Percentiles rank a stretch among this genome's conserved stretches.
Conservation (phyloP, 305 asterid species). For the Plantago lanceolata region DNA sequence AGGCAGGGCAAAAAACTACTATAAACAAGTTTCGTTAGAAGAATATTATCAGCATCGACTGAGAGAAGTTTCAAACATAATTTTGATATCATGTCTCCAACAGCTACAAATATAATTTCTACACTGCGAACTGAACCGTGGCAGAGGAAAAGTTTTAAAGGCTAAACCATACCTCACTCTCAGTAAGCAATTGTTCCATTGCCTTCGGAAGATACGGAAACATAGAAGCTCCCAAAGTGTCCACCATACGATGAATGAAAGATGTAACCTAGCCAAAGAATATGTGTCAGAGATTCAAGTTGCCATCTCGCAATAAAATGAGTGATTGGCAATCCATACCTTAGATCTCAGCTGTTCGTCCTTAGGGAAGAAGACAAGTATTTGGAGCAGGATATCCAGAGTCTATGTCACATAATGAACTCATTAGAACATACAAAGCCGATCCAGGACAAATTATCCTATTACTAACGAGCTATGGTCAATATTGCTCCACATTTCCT, state of each 20-base stretch:
- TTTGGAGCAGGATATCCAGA: constrained; percentile 74
- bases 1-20: not conserved
- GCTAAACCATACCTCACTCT: constrained; percentile 68
- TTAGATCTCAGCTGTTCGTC: constrained; percentile 67
- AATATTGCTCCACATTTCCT: not conserved
- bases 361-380: constrained; percentile 82
- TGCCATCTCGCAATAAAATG: constrained; percentile 7
- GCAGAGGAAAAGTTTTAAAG: not conserved
- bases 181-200: constrained; percentile 75
- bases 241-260: constrained; percentile 96
- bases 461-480: not conserved
- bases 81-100: not conserved
- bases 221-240: constrained; percentile 76
- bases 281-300: constrained; percentile 23
- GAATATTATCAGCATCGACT: not conserved
- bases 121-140: constrained; percentile 2
- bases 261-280: constrained; percentile 66
- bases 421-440: constrained; percentile 15
- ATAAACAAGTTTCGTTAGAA: not conserved
- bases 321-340: constrained; percentile 44
- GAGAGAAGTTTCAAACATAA: not conserved
- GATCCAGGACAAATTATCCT: not conserved
- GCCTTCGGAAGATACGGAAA: constrained; percentile 94
- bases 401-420: constrained; percentile 50
- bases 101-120: not conserved